Percentiles rank a stretch among this genome's conserved stretches.
Evolutionary conservation across 1,284 basidiomycete genomes (phyloP).

Genomic region (Leccinum griseonigrum): DNA sequence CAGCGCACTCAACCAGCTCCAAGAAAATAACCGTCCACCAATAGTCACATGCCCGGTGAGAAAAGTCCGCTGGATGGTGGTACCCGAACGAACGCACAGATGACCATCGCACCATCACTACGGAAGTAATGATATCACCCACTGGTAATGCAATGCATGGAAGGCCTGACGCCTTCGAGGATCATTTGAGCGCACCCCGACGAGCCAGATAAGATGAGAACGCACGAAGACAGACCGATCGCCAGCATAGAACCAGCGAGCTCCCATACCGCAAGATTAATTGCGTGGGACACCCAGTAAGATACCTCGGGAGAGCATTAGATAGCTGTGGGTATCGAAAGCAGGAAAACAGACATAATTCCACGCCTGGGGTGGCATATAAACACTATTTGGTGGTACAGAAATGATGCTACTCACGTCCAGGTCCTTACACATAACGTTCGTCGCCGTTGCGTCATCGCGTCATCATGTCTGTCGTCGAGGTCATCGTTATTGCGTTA

Average conservation of each 20-base stretch:
- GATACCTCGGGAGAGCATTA: conserved; percentile 22
- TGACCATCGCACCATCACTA: conserved; percentile 55
- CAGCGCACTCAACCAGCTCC: too few species aligned
- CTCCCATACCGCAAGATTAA: conserved; percentile 45
- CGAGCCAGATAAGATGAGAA: not conserved
- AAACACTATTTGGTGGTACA: not conserved
- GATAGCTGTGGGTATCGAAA: not conserved
- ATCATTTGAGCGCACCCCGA: conserved; percentile 7
- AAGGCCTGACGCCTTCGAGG: conserved; percentile 45
- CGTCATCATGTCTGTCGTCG: too few species aligned
- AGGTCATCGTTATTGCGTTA: too few species aligned
- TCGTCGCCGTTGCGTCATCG: too few species aligned
- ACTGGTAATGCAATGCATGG: conserved; percentile 43
- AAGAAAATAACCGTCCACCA: conserved; percentile 25
- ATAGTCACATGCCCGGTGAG: conserved; percentile 32
- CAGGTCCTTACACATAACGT: conserved; percentile 46
- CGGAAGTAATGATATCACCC: conserved; percentile 44
- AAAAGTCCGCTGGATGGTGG: conserved; percentile 46
- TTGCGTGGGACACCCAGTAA: conserved; percentile 41
- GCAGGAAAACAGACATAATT: conserved; percentile 23
- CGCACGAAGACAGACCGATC: conserved; percentile 51
- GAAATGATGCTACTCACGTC: conserved; percentile 35
- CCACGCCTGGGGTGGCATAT: conserved; percentile 21
- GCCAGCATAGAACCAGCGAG: conserved; percentile 51
- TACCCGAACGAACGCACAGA: conserved; percentile 59